Percentiles rank a stretch among this genome's conserved stretches.
Evolutionary conservation across 2,329 filamentous ascomycete species (phyloP).

Genomic region (Scorias spongiosa): DNA sequence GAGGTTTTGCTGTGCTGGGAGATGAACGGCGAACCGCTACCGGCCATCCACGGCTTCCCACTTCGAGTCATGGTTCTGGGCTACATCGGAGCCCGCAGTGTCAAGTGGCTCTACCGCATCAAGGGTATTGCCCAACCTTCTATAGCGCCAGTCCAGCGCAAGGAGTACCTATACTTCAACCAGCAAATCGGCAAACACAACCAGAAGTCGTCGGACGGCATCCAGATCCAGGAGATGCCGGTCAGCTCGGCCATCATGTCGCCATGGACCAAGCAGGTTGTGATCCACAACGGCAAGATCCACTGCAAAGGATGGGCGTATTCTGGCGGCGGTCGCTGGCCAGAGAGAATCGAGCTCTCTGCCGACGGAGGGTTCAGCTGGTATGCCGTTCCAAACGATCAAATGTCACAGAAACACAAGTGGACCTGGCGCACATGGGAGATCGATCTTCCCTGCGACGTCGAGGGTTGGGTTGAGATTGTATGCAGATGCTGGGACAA

Average conservation of each 20-base stretch:
- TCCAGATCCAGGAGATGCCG: constrained; percentile 57
- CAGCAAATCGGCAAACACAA: constrained; percentile 49
- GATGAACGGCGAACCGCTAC: constrained; percentile 53
- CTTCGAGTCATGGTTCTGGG: constrained; percentile 44
- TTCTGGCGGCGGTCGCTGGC: constrained; percentile 28
- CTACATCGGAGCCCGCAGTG: constrained; percentile 51
- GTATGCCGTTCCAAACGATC: constrained; percentile 37
- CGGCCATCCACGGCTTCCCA: constrained; percentile 51
- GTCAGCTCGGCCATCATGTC: constrained; percentile 48
- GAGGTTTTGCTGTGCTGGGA: constrained; percentile 56
- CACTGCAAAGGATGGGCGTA: constrained; percentile 34
- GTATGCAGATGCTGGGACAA: constrained; percentile 48
- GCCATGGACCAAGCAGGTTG: constrained; percentile 36
- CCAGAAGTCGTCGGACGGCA: constrained; percentile 34
- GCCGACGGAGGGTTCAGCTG: constrained; percentile 40
- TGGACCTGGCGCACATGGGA: constrained; percentile 45
- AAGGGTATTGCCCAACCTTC: constrained; percentile 39
- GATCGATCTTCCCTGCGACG: constrained; percentile 40
- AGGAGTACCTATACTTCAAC: constrained; percentile 47
- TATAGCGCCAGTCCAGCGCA: constrained; percentile 39
- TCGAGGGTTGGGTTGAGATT: constrained; percentile 46
- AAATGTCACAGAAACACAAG: constrained; percentile 39
- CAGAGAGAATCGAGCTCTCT: constrained; percentile 48
- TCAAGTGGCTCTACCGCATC: constrained; percentile 48
- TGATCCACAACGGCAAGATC: constrained; percentile 40